Percentiles rank a stretch among this genome's conserved stretches.
Conservation (phyloP, 192 early-diverging fungal genomes). For the Umbelopsis sp. region DNA sequence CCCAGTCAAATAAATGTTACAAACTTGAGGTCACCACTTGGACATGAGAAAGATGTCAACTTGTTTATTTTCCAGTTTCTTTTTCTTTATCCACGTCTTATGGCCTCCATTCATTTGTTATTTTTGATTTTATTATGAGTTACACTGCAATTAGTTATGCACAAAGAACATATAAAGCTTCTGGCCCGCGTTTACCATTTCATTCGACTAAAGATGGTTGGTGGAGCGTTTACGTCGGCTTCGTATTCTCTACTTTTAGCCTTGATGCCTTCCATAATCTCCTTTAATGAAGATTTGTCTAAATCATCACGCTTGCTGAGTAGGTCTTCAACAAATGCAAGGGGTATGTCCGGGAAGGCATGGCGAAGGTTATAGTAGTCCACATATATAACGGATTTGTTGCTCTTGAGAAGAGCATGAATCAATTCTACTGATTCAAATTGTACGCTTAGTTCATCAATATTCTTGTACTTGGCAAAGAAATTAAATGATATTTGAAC, state of each 20-base stretch:
- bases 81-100: no score
- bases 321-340: conserved; percentile 92
- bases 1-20: no score
- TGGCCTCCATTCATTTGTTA: no score
- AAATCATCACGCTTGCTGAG: conserved; percentile 88
- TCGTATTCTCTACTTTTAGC: conserved; percentile 67
- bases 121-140: no score
- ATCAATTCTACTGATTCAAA: conserved; percentile 88
- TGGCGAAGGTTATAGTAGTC: conserved; percentile 92
- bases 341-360: conserved; percentile 87
- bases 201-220: conserved; percentile 61
- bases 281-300: conserved; percentile 80
- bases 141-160: no score
- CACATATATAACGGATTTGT: conserved; percentile 83
- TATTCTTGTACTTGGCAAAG: conserved; percentile 74
- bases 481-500: conserved; percentile 72
- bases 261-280: conserved; percentile 82
- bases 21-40: no score
- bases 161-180: no score
- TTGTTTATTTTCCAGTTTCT: no score
- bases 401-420: conserved; percentile 76
- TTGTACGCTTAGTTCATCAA: conserved; percentile 69
- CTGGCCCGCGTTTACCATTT: conserved; percentile 39
- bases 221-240: conserved; percentile 43
- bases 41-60: no score